Base-by-base conservation (phyloP, 179 eudicot genomes). In the Amaranthus tricolor region DNA sequence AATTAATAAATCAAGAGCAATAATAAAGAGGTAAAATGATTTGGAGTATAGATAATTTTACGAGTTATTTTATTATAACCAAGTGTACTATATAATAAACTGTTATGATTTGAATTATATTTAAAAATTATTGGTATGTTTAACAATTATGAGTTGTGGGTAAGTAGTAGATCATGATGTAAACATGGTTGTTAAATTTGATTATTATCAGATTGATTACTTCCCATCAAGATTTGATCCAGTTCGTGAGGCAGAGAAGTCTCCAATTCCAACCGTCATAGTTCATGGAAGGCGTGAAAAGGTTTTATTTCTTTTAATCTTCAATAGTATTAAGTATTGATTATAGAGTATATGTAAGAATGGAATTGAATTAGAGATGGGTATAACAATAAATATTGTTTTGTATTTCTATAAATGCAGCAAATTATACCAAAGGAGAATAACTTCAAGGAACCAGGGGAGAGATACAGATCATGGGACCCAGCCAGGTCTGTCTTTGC, bases 391-490 rank as follows among this genome's bases (percentile, higher is more conserved):
- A 10, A 47, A 8, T 20, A 61, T 49, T n/a, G 15, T 47, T 70
- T 20, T 40, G 16, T 54, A 2, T 6, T n/a, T 54, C 19, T 31
- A n/a, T 51, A 24, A 8, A 60, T 88, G 82, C 80, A 91, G 97
- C 72, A 79, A 82, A 81, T 91, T 53, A 91, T 93, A 76, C 90
- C 88, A 74, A 93, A 91, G 82, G 96, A 93, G 84, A 91, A 93
- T 87, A 91, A 93, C 85, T 93, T 93, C 79, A 93, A 91, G 91
- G 92, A 93, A 76, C 93, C 97, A 59, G 96, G 98, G 63, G 96
- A 88, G 76, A 81, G 91, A 82, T 93, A 86, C 87, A 80, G 90
- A 76, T 88, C 94, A 24, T 86, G 82, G 84, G 86, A 86, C 68
- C 89, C 98, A 53, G 96, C 93, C 68, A 92, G 96, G 97, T 90